phyloP scores from a whole-genome alignment of 192 early-diverging fungal species.

The Umbelopsis isabellina region DNA sequence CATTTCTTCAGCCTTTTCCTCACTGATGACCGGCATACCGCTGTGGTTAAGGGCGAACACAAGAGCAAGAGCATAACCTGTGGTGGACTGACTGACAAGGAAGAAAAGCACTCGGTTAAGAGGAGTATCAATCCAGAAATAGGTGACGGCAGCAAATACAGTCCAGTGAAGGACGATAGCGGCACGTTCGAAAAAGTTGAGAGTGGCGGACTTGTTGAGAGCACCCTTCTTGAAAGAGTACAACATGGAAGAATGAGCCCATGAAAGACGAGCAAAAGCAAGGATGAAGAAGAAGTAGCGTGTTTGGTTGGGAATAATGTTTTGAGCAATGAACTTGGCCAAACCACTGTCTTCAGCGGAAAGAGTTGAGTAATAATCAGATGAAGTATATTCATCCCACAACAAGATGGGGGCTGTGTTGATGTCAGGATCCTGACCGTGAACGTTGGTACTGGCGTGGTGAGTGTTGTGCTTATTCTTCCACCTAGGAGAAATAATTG shows the following conservation, averaged over 20 bases:
- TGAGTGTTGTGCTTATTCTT: slow-evolving; percentile 91
- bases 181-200: slow-evolving; percentile 54
- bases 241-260: slow-evolving; percentile 67
- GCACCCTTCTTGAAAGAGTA: slow-evolving; percentile 54
- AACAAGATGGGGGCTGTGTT: slow-evolving; percentile 79
- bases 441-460: slow-evolving; percentile 80
- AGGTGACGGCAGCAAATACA: slow-evolving; percentile 65
- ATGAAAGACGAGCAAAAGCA: slow-evolving; percentile 74
- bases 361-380: slow-evolving; percentile 51
- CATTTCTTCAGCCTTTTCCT: slow-evolving; percentile 62
- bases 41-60: slow-evolving; percentile 85
- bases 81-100: slow-evolving; percentile 62
- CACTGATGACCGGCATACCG: slow-evolving; percentile 81
- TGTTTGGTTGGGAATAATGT: slow-evolving; percentile 48
- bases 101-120: slow-evolving; percentile 61
- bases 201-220: slow-evolving; percentile 47
- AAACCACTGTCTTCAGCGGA: slow-evolving; percentile 50
- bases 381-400: slow-evolving; percentile 70
- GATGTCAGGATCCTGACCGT: slow-evolving; percentile 83
- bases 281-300: slow-evolving; percentile 75
- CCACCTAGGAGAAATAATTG: slow-evolving; percentile 55
- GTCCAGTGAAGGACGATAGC: slow-evolving; percentile 67
- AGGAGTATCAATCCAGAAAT: slow-evolving; percentile 39
- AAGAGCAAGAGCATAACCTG: slow-evolving; percentile 72
- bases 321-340: slow-evolving; percentile 65